Percentiles rank a stretch among this genome's conserved stretches.
Conservation (phyloP, 2,329 filamentous ascomycete genomes). For the Cytospora mali region DNA sequence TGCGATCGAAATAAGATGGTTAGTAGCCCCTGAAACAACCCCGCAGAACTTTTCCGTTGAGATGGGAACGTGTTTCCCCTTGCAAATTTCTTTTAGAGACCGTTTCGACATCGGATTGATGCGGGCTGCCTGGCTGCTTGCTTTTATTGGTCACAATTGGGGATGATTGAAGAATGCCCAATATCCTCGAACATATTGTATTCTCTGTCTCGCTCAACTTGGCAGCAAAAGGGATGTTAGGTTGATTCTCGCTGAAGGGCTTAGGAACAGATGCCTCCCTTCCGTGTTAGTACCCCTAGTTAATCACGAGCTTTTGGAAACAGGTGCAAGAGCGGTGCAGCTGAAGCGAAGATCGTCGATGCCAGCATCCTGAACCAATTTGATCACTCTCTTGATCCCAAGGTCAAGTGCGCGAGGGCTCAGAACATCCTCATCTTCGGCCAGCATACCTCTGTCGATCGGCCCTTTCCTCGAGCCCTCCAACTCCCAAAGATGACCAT, state of each 20-base stretch:
- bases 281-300: neutral
- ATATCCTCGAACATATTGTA: neutral
- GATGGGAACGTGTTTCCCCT: neutral
- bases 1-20: neutral
- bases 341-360: slow-evolving; percentile 42
- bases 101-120: neutral
- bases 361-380: slow-evolving; percentile 39
- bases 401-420: slow-evolving; percentile 69
- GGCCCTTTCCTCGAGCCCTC: slow-evolving; percentile 77
- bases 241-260: neutral
- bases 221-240: slow-evolving; percentile 2
- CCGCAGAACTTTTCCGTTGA: neutral
- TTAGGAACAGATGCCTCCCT: neutral
- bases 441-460: slow-evolving; percentile 62
- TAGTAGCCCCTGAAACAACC: neutral
- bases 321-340: slow-evolving; percentile 42
- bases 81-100: neutral
- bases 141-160: neutral
- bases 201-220: neutral
- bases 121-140: no score
- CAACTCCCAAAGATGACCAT: slow-evolving; percentile 73
- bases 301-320: slow-evolving; percentile 22
- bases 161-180: neutral
- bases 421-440: slow-evolving; percentile 61
- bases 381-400: slow-evolving; percentile 51